A percentile compares a stretch with the other conserved stretches of the same genome.
phyloP scores from a whole-genome alignment of 2,329 filamentous ascomycete genomes.

The Aspergillus sp. region DNA sequence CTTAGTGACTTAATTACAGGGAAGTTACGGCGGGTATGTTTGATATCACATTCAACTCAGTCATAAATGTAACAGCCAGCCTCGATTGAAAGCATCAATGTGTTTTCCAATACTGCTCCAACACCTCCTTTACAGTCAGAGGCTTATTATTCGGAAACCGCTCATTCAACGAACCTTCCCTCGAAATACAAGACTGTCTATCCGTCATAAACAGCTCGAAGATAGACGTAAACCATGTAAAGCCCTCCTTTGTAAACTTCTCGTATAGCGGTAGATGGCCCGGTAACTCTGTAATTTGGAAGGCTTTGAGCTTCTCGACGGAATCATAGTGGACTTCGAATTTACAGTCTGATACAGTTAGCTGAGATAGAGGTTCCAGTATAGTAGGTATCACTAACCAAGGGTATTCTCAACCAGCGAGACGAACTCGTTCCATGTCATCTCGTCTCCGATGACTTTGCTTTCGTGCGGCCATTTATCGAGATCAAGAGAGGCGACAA shows the following conservation, averaged over 20 bases:
- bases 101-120: background rate
- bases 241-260: constrained; percentile 22
- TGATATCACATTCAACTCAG: too few relatives aligned
- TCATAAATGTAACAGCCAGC: too few relatives aligned
- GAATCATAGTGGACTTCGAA: constrained; percentile 30
- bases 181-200: background rate
- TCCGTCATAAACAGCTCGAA: constrained; percentile 18
- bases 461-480: constrained; percentile 20
- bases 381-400: constrained; percentile 11
- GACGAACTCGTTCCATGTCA: constrained; percentile 27
- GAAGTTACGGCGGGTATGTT: too few relatives aligned
- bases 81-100: background rate
- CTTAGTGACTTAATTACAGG: too few relatives aligned
- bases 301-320: constrained; percentile 29
- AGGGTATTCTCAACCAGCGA: constrained; percentile 19
- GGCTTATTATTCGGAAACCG: constrained; percentile 22
- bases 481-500: constrained; percentile 17
- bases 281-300: constrained; percentile 32
- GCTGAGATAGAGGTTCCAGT: background rate
- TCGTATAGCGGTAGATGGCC: constrained; percentile 21
- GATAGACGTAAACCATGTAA: constrained; percentile 20
- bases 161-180: constrained; percentile 19
- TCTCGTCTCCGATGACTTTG: constrained; percentile 23
- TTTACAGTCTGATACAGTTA: constrained; percentile 15
- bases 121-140: constrained; percentile 1